Evolutionary conservation across 345 rosid genomes (phyloP), one percentile per base, ranked within the genome.

Genomic region (Crucihimalaya himalaica): DNA sequence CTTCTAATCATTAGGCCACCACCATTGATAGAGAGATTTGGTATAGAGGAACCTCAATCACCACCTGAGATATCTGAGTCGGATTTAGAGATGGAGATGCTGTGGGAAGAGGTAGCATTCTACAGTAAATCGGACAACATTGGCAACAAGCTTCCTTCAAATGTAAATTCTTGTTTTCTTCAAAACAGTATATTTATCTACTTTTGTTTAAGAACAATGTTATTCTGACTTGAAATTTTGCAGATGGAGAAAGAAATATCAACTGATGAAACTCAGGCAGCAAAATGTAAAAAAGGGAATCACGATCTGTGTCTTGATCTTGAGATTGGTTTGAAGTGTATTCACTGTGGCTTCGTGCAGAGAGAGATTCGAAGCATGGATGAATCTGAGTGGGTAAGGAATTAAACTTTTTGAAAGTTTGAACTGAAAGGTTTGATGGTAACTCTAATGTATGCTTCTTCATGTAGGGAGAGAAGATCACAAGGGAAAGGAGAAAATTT

Each of bases 291-390:
- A 6, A 78, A 23, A 69, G 85, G 88, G 40, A 35, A 51, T 7
- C 92, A 87, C 47, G 53, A 71, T 0, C 61, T 84, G 13, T 19
- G 53, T 61, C 79, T 83, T 42, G 81, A 88, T 54, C 76, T 83
- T 23, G 87, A 88, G 64, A 66, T 81, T 52, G 92, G 92, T 23
- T 5, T 83, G 42, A 43, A 15, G 15, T 88, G 92, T 79, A 75
- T 64, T 51, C 61, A 45, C 43, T 88, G 92, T 70, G 13, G 66
- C 19, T 70, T 60, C 11, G 83, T 88, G 8, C 15, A 73, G 25
- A 12, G 8, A 27, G 89, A 87, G 71, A 82, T 84, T 37, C 42
- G 63, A 37, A 27, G 23, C 71, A 12, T 81, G 66, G 56, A 69
- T 69, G 29, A 28, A 47, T 27, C 57, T 57, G 67, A 47, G 11